These are phyloP conservation scores for Rhodomyrtus psidioides DNA, from an alignment of 441 rosid genomes.

Conservation along the genomic window DNA sequence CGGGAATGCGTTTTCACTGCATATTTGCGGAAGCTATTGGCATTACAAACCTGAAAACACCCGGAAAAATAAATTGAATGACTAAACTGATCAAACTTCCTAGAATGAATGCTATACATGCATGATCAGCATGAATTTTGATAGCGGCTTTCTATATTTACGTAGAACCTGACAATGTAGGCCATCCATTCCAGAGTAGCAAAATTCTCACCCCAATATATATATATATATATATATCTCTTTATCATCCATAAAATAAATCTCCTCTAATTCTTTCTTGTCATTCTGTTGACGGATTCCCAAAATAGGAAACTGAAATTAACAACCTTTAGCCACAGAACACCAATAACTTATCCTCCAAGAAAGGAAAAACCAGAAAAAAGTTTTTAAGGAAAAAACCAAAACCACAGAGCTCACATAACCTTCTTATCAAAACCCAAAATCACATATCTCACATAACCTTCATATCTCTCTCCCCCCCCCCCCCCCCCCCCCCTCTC, in stretches of 20 bases:
- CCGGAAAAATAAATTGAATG: not conserved
- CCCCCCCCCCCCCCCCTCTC: not conserved
- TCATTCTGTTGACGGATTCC: not conserved
- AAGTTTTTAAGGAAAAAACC: not conserved
- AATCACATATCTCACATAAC: not conserved
- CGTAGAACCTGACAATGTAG: not conserved
- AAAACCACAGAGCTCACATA: not conserved
- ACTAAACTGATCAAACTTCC: not conserved
- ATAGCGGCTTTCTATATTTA: accelerated
- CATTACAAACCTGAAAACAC: not conserved
- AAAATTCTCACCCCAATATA: not conserved
- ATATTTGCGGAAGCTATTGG: not conserved
- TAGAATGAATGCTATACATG: not conserved
- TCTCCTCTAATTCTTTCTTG: not conserved
- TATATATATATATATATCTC: too few species aligned
- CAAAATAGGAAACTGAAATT: not conserved
- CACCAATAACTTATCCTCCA: not conserved
- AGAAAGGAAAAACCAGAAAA: not conserved
- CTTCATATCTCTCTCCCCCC: not conserved
- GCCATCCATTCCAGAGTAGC: not conserved
- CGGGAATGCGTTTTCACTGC: not conserved
- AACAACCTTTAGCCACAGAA: not conserved
- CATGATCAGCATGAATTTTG: not conserved
- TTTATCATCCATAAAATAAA: not conserved
- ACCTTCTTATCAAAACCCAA: not conserved